phyloP scores from a whole-genome alignment of 371 early-diverging fungal species.

The Chytridium lagenaria region DNA sequence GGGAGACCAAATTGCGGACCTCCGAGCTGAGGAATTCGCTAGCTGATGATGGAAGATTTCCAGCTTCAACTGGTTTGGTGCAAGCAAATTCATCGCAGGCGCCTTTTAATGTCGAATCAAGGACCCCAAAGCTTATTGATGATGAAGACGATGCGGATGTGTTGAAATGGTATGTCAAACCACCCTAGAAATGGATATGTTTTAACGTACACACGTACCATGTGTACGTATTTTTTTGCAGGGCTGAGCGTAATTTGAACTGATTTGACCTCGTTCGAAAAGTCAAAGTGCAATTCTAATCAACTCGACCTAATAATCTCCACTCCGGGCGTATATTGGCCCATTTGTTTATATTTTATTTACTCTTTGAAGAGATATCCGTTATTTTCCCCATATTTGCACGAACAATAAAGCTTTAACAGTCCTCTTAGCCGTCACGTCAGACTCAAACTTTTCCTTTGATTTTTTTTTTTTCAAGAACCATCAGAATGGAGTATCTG shows the following conservation, averaged over 20 bases:
- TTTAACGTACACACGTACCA: too few relatives aligned
- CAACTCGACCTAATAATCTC: too few relatives aligned
- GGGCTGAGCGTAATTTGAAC: constrained; percentile 6
- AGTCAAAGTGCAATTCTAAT: too few relatives aligned
- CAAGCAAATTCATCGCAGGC: background rate
- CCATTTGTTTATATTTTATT: too few relatives aligned
- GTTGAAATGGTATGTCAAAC: background rate
- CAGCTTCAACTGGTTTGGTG: background rate
- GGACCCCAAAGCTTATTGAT: background rate
- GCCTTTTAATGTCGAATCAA: background rate
- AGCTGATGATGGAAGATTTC: background rate
- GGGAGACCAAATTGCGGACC: constrained; percentile 8
- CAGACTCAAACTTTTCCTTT: background rate
- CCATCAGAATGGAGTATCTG: background rate
- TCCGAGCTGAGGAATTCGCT: constrained; percentile 5
- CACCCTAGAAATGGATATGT: too few relatives aligned
- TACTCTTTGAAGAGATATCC: too few relatives aligned
- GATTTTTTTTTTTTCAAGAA: background rate
- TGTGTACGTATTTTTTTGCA: too few relatives aligned
- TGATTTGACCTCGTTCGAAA: too few relatives aligned
- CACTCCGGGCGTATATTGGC: too few relatives aligned
- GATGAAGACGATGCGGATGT: constrained; percentile 11
- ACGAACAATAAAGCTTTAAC: background rate
- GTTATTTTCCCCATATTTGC: too few relatives aligned
- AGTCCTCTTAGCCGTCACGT: background rate